Conservation (phyloP, 495 filamentous ascomycete genomes). For the Cenococcum geophilum region DNA sequence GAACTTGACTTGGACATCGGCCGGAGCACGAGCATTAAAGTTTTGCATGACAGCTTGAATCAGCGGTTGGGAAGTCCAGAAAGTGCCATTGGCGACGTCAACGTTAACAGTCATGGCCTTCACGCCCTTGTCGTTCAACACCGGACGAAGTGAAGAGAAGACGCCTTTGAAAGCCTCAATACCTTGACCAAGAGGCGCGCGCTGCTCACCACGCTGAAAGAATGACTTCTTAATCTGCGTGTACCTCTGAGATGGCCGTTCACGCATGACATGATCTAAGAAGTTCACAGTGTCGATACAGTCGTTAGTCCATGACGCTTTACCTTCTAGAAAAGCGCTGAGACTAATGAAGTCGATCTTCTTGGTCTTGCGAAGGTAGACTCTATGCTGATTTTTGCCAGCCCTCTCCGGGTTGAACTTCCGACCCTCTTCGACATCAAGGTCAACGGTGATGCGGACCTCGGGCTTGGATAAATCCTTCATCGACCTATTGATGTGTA, state of each 20-base stretch:
- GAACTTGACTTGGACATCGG: conserved; percentile 15
- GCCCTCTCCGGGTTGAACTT: conserved; percentile 16
- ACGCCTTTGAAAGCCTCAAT: conserved; percentile 78
- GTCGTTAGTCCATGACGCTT: conserved; percentile 51
- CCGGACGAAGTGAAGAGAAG: conserved; percentile 71
- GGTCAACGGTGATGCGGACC: conserved; percentile 51
- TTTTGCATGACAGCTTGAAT: conserved; percentile 33
- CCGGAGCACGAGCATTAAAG: conserved; percentile 21
- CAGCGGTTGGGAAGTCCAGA: conserved; percentile 48
- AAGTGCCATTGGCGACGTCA: conserved; percentile 73
- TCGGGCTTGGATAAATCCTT: conserved; percentile 38
- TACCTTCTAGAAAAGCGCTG: conserved; percentile 55
- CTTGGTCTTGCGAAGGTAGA: conserved; percentile 55
- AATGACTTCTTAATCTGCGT: conserved; percentile 70
- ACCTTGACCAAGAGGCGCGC: conserved; percentile 47
- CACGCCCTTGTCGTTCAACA: conserved; percentile 41
- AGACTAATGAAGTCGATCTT: conserved; percentile 60
- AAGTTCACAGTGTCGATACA: conserved; percentile 82
- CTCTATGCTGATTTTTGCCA: conserved; percentile 47
- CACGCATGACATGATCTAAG: conserved; percentile 80
- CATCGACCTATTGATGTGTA: conserved; percentile 28
- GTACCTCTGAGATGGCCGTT: conserved; percentile 59
- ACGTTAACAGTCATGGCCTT: conserved; percentile 60
- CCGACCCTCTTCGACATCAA: conserved; percentile 54
- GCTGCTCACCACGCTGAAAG: conserved; percentile 49